Percentiles rank a stretch among this genome's conserved stretches.
phyloP scores from a whole-genome alignment of 164 flowering plant species.

The Platanus orientalis region DNA sequence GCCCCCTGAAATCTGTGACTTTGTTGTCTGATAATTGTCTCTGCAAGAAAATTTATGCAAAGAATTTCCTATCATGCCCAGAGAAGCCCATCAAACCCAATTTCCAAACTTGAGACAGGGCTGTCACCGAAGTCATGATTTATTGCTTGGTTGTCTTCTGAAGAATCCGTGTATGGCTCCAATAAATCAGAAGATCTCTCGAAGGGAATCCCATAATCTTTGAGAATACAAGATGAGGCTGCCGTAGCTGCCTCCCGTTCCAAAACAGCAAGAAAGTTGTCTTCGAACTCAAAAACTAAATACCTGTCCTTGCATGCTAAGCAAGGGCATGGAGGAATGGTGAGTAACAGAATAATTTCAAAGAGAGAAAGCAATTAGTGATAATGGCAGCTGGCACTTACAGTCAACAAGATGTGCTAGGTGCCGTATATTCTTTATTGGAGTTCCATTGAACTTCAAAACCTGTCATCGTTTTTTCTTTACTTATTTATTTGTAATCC shows the following conservation, averaged over 20 bases:
- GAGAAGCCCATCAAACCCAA: conserved; percentile 78
- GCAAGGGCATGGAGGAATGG: conserved; percentile 8
- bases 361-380: neutral
- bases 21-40: neutral
- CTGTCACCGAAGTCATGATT: conserved; percentile 50
- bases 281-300: conserved; percentile 87
- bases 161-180: conserved; percentile 60
- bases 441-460: conserved; percentile 80
- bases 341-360: conserved; percentile 2
- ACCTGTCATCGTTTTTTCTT: conserved; percentile 43
- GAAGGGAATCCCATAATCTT: conserved; percentile 80
- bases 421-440: conserved; percentile 77
- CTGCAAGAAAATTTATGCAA: neutral
- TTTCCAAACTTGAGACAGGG: conserved; percentile 66
- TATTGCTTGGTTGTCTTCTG: conserved; percentile 31
- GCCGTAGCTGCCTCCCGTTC: conserved; percentile 68
- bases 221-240: conserved; percentile 62
- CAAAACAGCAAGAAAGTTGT: conserved; percentile 72
- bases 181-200: conserved; percentile 75
- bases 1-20: neutral
- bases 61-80: conserved; percentile 52
- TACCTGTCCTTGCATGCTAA: conserved; percentile 79
- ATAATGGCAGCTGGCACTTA: conserved; percentile 35
- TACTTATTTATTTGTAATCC: too few relatives aligned
- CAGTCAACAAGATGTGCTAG: conserved; percentile 86